Base-by-base conservation (phyloP, 306 rosid species). In the Lupinus albus region DNA sequence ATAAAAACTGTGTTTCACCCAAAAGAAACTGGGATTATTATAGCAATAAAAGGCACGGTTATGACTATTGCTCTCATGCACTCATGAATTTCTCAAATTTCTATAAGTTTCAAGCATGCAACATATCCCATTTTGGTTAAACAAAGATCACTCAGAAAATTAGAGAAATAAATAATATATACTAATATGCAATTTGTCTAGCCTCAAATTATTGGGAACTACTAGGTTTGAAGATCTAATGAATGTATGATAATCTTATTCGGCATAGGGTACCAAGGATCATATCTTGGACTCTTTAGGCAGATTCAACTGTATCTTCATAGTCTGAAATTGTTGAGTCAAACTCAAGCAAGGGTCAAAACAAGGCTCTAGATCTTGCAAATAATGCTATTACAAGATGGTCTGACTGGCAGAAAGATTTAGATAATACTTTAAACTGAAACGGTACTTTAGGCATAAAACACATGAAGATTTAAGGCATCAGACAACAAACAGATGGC, bases 351-450 rank as follows among this genome's bases (percentile, higher is more conserved):
- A 25, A 25, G 30, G 30, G 30, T 25, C 5, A 45, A 15, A 49
- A 48, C 10, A 36, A 36, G 47, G 49, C 51, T 42, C 45, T 30
- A 14, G 50, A 60, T 68, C 57, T 16, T 16, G 17, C 71, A 69
- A 68, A 45, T 33, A 76, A 51, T 60, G 42, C 36, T 41, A 51
- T 18, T 45, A 76, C 44, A 69, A 35, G 60, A 54, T 54, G 33
- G 30, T 36, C 55, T 20, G 18, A 64, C 38, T 10, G 51, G 63
- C 48, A 64, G 61, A 36, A 53, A 39, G 25, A 20, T 56, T 47
- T 54, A 51, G 41, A 41, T 8, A 18, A 42, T 71, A 53, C 30
- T 60, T 68, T 52, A 60, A 39, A 68, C n/a, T n/a, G 47, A 67
- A 35, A 67, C 4, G 55, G 30, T 50, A 50, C 28, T 50, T 50